Base-by-base conservation (phyloP, 2,329 filamentous ascomycete genomes). In the Ophiostoma sp. region DNA sequence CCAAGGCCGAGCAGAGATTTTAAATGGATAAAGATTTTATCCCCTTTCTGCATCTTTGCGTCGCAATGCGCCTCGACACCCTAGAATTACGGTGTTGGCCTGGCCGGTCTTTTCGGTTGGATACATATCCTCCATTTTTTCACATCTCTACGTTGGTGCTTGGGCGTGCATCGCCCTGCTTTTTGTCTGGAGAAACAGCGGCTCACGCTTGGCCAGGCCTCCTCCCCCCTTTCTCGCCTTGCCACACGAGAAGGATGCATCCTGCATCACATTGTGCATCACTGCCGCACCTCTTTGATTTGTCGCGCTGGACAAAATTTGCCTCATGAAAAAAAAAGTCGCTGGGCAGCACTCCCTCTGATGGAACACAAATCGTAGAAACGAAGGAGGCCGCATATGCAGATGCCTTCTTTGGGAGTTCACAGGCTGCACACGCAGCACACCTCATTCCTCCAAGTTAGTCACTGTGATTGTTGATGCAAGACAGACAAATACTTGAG, bases 341-440 rank as follows among this genome's bases (percentile, higher is more conserved):
- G 55, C 28, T 19, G 55, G 55, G 28, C 25, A 33, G 28, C 55
- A 17, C 33, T 42, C 36, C 55, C 17, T 36, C 8, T 11, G 22
- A 45, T 48, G 69, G n/a, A 42, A 45, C 61, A 28, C 36, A 45
- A 22, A 45, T 17, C 61, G 36, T 9, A 39, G 39, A 66, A 66
- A 45, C 61, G 61, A 66, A 66, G 61, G 61, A 66, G 45, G 61
- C 61, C 61, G 61, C 36, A 42, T 66, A 66, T 66, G 36, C 61
- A 66, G 22, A 66, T 22, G 33, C 22, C 61, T 17, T 66, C 61
- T 45, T 66, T 64, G 59, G 61, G 61, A 45, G 19, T 8, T 12
- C 12, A 22, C 22, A n/a, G 52, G 28, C 55, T 33, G 28, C 15
- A 33, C 12, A 33, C 55, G 4, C 33, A 59, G 55, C 55, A 33